These are phyloP conservation scores for Fusarium beomiforme DNA, from an alignment of 2,329 filamentous ascomycete genomes.

Conservation along the genomic window DNA sequence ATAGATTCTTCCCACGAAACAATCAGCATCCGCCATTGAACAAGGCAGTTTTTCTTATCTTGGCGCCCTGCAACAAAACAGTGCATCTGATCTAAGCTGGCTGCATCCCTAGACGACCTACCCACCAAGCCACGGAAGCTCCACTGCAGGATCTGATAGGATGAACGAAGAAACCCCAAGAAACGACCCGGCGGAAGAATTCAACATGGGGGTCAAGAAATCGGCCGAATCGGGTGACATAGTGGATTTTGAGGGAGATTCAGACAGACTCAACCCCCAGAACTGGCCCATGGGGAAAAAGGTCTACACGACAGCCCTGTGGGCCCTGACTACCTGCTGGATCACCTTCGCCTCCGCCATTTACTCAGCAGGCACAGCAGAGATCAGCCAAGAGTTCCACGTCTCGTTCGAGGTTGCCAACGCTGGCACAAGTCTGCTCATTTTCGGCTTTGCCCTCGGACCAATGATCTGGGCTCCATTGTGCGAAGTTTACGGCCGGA, in stretches of 20 bases:
- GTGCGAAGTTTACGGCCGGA: constrained; percentile 75
- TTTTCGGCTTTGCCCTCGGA: constrained; percentile 61
- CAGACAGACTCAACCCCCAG: not conserved
- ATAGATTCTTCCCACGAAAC: not conserved
- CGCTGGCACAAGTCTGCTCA: constrained; percentile 13
- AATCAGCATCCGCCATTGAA: not conserved
- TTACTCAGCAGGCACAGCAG: constrained; percentile 9
- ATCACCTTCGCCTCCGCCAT: not conserved
- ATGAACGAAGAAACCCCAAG: not conserved
- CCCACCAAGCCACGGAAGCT: not conserved
- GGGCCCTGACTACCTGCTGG: not conserved
- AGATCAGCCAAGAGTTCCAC: constrained; percentile 7
- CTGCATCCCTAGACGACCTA: not conserved
- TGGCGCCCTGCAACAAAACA: not conserved
- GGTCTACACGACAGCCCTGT: not conserved
- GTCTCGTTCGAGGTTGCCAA: constrained; percentile 12
- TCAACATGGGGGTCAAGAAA: not conserved
- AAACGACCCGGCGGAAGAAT: not conserved
- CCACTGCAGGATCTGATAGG: not conserved
- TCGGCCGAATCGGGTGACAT: not conserved
- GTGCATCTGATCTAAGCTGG: not conserved
- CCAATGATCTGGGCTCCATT: constrained; percentile 80
- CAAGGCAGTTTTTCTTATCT: not conserved
- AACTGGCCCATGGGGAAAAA: not conserved
- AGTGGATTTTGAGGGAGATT: not conserved